A percentile compares a stretch with the other conserved stretches of the same genome.
phyloP scores from a whole-genome alignment of 2,329 filamentous ascomycete species.

The Penicillium griseofulvum region DNA sequence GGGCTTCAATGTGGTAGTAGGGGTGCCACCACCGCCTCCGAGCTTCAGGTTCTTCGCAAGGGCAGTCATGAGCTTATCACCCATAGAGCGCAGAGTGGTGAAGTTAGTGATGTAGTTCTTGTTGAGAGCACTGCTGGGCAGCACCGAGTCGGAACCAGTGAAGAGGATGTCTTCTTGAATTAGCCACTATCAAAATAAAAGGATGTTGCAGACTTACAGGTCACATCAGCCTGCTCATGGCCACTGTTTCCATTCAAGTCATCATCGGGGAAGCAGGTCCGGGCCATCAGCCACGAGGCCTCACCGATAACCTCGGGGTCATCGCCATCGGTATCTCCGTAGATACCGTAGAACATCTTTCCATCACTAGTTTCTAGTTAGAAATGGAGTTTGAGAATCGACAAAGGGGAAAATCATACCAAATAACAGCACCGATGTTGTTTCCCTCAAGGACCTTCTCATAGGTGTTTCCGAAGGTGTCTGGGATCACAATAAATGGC shows the following conservation, averaged over 20 bases:
- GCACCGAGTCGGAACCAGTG: slow-evolving; percentile 26
- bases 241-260: slow-evolving; percentile 27
- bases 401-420: slow-evolving; percentile 12
- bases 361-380: slow-evolving; percentile 18
- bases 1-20: background rate
- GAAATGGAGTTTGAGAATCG: background rate
- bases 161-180: slow-evolving; percentile 29
- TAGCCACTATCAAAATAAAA: background rate
- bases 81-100: slow-evolving; percentile 24
- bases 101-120: slow-evolving; percentile 26
- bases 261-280: slow-evolving; percentile 33
- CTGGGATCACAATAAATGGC: slow-evolving; percentile 32
- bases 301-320: slow-evolving; percentile 32
- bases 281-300: slow-evolving; percentile 36
- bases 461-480: slow-evolving; percentile 26
- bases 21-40: background rate
- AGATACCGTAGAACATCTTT: slow-evolving; percentile 36
- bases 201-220: slow-evolving; percentile 19
- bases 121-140: slow-evolving; percentile 24
- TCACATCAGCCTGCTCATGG: slow-evolving; percentile 29
- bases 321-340: slow-evolving; percentile 32
- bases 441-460: slow-evolving; percentile 23
- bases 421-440: slow-evolving; percentile 32
- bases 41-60: slow-evolving; percentile 23
- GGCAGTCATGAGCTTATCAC: slow-evolving; percentile 25